These are phyloP conservation scores for Centaurea solstitialis DNA, from an alignment of 129 eudicot genomes.

Conservation along the genomic window DNA sequence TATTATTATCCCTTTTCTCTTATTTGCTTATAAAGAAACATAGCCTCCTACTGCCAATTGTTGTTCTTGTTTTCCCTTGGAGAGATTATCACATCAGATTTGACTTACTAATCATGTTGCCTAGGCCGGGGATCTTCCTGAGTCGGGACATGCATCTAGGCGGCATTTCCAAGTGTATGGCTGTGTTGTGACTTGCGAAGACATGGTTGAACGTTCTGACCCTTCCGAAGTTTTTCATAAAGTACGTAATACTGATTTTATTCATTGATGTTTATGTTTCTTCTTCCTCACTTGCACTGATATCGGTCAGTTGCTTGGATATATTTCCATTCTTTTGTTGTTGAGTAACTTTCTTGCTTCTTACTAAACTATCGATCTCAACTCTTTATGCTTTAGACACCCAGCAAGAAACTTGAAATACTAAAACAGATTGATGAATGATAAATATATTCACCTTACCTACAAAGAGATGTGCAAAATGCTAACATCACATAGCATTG, in stretches of 20 bases:
- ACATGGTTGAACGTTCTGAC: slow-evolving; percentile 77
- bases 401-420: not conserved
- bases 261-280: not conserved
- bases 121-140: slow-evolving; percentile 51
- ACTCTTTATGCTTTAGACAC: slow-evolving; percentile 3
- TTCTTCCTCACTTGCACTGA: not conserved
- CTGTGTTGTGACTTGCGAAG: slow-evolving; percentile 75
- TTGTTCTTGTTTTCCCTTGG: not conserved
- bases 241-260: slow-evolving; percentile 39
- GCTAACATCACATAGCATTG: not conserved
- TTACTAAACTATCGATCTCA: not conserved
- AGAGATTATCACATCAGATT: slow-evolving; percentile 10
- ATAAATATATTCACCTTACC: not conserved
- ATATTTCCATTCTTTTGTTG: not conserved
- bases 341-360: too few relatives aligned
- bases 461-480: not conserved
- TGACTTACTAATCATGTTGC: slow-evolving; percentile 19
- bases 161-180: slow-evolving; percentile 94
- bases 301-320: slow-evolving; percentile 3
- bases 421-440: not conserved
- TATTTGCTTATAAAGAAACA: slow-evolving; percentile 2
- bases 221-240: slow-evolving; percentile 59
- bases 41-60: not conserved
- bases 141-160: slow-evolving; percentile 37
- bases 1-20: slow-evolving; percentile 10